Evolutionary conservation across 2,329 filamentous ascomycete genomes (phyloP).

Genomic region (Leptographium flavum): DNA sequence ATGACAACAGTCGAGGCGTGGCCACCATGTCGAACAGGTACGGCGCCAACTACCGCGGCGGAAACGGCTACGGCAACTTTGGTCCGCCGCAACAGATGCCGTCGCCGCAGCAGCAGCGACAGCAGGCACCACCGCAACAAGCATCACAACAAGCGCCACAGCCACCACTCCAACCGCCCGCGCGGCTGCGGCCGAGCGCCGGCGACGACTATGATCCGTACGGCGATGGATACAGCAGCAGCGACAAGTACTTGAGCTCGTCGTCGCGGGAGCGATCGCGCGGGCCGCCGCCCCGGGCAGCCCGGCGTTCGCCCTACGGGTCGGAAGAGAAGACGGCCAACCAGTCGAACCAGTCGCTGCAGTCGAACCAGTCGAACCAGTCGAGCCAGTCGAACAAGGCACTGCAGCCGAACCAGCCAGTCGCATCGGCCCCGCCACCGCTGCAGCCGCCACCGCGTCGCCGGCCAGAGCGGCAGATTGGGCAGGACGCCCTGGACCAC

Average conservation of each 20-base stretch:
- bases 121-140: not conserved
- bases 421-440: too few relatives aligned
- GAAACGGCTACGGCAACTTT: slow-evolving; percentile 30
- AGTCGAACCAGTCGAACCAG: too few relatives aligned
- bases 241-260: slow-evolving; percentile 17
- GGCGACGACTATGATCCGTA: slow-evolving; percentile 37
- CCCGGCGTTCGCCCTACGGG: too few relatives aligned
- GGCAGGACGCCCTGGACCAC: slow-evolving; percentile 53
- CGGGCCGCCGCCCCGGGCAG: too few relatives aligned
- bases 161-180: not conserved
- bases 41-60: slow-evolving; percentile 31
- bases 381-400: too few relatives aligned
- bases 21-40: slow-evolving; percentile 35
- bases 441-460: not conserved
- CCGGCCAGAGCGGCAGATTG: slow-evolving; percentile 29
- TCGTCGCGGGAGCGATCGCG: slow-evolving; percentile 3
- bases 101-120: not conserved
- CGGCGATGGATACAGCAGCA: slow-evolving; percentile 22
- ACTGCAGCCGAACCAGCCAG: not conserved
- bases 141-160: not conserved
- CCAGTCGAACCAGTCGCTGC: too few relatives aligned
- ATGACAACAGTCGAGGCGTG: not conserved
- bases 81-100: slow-evolving; percentile 15
- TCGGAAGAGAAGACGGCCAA: too few relatives aligned
- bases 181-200: slow-evolving; percentile 16